These are phyloP conservation scores for Xylariaceae sp. DNA, from an alignment of 2,329 filamentous ascomycete species.

Conservation along the genomic window DNA sequence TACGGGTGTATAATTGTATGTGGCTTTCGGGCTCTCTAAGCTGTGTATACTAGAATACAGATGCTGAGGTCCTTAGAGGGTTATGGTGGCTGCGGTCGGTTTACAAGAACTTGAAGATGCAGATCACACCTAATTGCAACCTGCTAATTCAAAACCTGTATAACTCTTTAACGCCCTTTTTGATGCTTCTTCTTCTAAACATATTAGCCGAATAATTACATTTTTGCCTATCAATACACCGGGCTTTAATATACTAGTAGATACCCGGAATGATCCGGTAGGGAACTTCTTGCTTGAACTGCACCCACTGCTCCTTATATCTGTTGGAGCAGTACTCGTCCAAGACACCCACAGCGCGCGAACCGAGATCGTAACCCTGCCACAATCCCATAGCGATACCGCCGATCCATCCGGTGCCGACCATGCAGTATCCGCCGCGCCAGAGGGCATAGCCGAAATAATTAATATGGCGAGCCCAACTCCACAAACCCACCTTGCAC, in stretches of 20 bases:
- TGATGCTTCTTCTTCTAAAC: too few relatives aligned
- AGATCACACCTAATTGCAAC: neutral
- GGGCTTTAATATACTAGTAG: conserved; percentile 37
- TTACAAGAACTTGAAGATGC: neutral
- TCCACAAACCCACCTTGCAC: conserved; percentile 48
- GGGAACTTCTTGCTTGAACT: conserved; percentile 48
- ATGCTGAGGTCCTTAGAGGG: neutral
- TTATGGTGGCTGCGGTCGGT: neutral
- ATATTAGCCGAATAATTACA: too few relatives aligned
- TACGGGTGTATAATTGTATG: neutral
- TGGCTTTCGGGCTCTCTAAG: neutral
- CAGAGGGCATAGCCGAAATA: conserved; percentile 48
- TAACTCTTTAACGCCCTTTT: too few relatives aligned
- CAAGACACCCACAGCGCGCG: conserved; percentile 42
- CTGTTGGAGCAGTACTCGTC: conserved; percentile 47
- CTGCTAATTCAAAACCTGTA: neutral
- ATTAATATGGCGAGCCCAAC: conserved; percentile 49
- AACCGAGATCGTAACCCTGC: conserved; percentile 43
- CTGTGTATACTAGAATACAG: conserved; percentile 27
- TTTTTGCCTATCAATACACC: too few relatives aligned
- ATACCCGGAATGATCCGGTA: conserved; percentile 48
- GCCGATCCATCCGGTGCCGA: conserved; percentile 46
- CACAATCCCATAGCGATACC: conserved; percentile 40
- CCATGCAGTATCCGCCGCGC: conserved; percentile 44
- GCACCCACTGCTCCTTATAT: conserved; percentile 49